phyloP scores from a whole-genome alignment of 1,284 basidiomycete genomes.

The Marasmius tenuissimus region DNA sequence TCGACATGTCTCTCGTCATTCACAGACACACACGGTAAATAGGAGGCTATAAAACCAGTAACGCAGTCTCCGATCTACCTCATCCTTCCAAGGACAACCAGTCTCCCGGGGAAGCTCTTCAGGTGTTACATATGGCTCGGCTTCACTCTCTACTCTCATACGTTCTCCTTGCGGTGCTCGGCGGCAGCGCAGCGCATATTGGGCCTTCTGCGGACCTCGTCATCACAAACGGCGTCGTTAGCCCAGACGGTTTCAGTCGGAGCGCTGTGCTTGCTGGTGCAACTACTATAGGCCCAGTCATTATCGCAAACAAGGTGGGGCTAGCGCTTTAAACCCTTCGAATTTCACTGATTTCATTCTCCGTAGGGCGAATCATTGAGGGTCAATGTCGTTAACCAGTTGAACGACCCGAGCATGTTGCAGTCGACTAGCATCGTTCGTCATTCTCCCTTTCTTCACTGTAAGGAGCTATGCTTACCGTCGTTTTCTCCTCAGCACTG shows the following conservation, averaged over 20 bases:
- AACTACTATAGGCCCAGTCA: slow-evolving; percentile 8
- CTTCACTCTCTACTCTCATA: not conserved
- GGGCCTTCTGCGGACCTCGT: slow-evolving; percentile 11
- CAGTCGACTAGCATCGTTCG: slow-evolving; percentile 26
- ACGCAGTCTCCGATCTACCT: not conserved
- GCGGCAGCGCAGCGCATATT: not conserved
- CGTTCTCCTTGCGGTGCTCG: not conserved
- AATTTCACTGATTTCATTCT: not conserved
- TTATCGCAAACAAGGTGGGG: slow-evolving; percentile 12
- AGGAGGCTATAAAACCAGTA: not conserved
- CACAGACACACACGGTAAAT: too few relatives aligned
- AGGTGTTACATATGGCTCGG: not conserved
- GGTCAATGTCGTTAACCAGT: slow-evolving; percentile 27
- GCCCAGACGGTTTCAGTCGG: slow-evolving; percentile 18
- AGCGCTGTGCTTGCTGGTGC: slow-evolving; percentile 6
- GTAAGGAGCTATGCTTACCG: not conserved
- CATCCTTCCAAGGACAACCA: not conserved
- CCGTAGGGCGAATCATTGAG: slow-evolving; percentile 21
- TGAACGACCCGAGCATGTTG: slow-evolving; percentile 26
- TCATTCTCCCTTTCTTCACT: not conserved
- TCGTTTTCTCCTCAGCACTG: slow-evolving; percentile 16
- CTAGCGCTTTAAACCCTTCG: not conserved
- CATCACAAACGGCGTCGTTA: slow-evolving; percentile 13
- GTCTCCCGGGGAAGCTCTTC: not conserved
- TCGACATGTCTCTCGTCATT: too few relatives aligned